These are phyloP conservation scores for Escallonia rubra DNA, from an alignment of 129 eudicot genomes.

Conservation along the genomic window DNA sequence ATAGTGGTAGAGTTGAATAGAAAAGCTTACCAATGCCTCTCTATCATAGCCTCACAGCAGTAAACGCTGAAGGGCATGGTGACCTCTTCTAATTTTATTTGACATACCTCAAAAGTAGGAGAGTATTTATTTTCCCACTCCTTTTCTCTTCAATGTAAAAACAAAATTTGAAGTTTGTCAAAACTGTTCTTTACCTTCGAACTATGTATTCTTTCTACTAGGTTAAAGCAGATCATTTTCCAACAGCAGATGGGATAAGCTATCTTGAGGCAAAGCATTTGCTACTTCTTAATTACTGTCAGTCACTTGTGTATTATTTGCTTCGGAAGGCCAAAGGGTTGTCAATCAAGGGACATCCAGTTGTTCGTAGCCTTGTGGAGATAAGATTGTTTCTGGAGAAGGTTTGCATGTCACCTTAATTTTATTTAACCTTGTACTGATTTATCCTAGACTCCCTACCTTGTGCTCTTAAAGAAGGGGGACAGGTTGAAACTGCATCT, in stretches of 20 bases:
- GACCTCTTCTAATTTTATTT: not conserved
- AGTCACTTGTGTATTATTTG: constrained; percentile 83
- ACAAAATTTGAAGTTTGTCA: no score
- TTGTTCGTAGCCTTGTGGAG: constrained; percentile 77
- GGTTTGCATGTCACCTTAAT: constrained; percentile 26
- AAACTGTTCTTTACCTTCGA: not conserved
- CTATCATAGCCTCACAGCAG: not conserved
- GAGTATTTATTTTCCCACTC: not conserved
- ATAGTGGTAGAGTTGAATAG: not conserved
- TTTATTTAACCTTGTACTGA: constrained; percentile 1
- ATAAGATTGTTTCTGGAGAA: constrained; percentile 86
- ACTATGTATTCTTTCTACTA: constrained; percentile 14
- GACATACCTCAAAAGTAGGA: not conserved
- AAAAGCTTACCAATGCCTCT: not conserved
- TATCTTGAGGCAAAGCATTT: constrained; percentile 90
- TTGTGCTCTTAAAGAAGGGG: not conserved
- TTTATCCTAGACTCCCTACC: not conserved
- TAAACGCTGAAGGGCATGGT: not conserved
- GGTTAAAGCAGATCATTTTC: constrained; percentile 71
- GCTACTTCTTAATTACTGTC: constrained; percentile 82
- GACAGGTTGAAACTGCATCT: not conserved
- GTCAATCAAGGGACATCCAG: constrained; percentile 83
- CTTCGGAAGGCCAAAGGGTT: constrained; percentile 85
- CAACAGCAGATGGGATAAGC: constrained; percentile 82
- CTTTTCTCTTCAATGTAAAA: not conserved